phyloP scores from a whole-genome alignment of 805 yeast genomes.

The Kurtzmaniella cleridarum region DNA sequence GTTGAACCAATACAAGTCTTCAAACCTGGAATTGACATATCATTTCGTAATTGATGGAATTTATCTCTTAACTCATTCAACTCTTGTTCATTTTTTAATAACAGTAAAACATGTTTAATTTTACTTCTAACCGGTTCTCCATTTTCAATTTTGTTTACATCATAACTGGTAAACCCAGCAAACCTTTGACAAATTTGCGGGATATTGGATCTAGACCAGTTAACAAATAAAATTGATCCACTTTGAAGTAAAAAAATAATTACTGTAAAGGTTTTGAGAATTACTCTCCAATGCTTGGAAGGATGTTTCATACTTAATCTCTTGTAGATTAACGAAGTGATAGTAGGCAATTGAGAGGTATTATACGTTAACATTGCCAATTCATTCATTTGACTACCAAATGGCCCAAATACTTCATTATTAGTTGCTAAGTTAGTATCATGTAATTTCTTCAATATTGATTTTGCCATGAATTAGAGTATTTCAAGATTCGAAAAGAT shows the following conservation, averaged over 20 bases:
- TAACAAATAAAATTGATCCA: slow-evolving; percentile 47
- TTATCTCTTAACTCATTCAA: slow-evolving; percentile 36
- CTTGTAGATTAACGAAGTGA: slow-evolving; percentile 36
- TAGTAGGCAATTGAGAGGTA: slow-evolving; percentile 31
- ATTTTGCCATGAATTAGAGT: background rate
- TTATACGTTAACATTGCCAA: slow-evolving; percentile 43
- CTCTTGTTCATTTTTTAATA: slow-evolving; percentile 25
- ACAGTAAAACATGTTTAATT: slow-evolving; percentile 26
- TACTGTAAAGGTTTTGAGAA: slow-evolving; percentile 49
- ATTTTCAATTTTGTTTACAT: slow-evolving; percentile 14
- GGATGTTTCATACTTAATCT: slow-evolving; percentile 24
- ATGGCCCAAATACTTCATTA: slow-evolving; percentile 51
- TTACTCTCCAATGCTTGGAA: slow-evolving; percentile 28
- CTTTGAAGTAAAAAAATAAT: slow-evolving; percentile 46
- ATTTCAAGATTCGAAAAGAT: background rate
- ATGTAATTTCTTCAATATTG: background rate
- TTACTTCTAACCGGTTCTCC: slow-evolving; percentile 33
- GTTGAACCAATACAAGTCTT: slow-evolving; percentile 17
- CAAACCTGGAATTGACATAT: slow-evolving; percentile 38
- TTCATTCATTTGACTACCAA: slow-evolving; percentile 49
- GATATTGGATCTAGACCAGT: slow-evolving; percentile 40
- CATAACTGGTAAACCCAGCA: slow-evolving; percentile 19
- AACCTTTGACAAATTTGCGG: slow-evolving; percentile 18
- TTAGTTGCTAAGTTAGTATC: slow-evolving; percentile 37
- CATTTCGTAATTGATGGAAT: slow-evolving; percentile 34